Base-by-base conservation (phyloP, 768 basidiomycete species). In the Suillus lakei region DNA sequence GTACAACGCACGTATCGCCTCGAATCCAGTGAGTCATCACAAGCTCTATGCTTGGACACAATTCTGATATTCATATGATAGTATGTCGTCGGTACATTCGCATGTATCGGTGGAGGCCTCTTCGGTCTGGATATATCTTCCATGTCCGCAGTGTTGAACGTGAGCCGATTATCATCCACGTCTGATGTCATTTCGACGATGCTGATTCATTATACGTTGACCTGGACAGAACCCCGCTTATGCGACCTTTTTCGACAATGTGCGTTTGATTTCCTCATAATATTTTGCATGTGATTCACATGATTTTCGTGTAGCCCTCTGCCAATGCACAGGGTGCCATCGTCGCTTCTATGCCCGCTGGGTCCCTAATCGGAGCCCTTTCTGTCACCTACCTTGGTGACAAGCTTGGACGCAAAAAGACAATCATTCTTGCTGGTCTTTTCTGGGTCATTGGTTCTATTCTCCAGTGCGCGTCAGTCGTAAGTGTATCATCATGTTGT, bases 71-170 rank as follows among this genome's bases (percentile, higher is more conserved):
- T 28, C 21, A 50, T 58, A n/a, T 26, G 34, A n/a, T 67, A 91
- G 90, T 91, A 91, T 74, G 76, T 91, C 64, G 91, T 92, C 63
- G 91, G 91, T 36, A 87, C 89, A 21, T 92, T 92, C 77, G 91
- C 91, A 76, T 92, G 91, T 74, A 91, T 92, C 67, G 91, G 91
- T 43, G 90, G 91, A 69, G 89, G 89, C 58, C 84, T 92, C 43
- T 92, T 92, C 72, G 91, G 91, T 74, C 74, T 92, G 80, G 91
- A 92, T 81, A 91, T 92, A 72, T 90, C 90, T 71, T 92, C 90
- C 72, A 92, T 92, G 91, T 90, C 91, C 60, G 90, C 88, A 9
- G 89, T 92, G 60, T 77, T 92, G 68, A 89, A 74, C 62, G 86
- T 87, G 69, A 66, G 79, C 73, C 34, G 32, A 64, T n/a, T 8